Percentiles rank a stretch among this genome's conserved stretches.
phyloP scores from a whole-genome alignment of 148 eudicot genomes.

The Pouteria glomerata region DNA sequence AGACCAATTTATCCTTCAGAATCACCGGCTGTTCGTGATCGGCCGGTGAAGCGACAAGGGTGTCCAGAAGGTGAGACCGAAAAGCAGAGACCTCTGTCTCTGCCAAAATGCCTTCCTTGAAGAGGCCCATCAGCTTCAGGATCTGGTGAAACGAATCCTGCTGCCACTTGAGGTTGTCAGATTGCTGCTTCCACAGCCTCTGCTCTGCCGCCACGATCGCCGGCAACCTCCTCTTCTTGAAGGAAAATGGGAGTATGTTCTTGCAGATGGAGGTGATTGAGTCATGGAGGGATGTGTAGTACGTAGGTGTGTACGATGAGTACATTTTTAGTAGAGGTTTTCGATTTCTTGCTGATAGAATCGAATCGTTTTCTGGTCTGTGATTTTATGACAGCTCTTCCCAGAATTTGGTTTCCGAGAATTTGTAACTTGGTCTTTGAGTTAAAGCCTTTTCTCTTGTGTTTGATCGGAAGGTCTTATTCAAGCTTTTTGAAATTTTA shows the following conservation, averaged over 20 bases:
- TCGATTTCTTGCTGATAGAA: background rate
- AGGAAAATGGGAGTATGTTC: slow-evolving; percentile 68
- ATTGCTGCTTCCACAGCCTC: slow-evolving; percentile 59
- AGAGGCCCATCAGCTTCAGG: slow-evolving; percentile 77
- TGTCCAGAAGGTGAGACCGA: slow-evolving; percentile 57
- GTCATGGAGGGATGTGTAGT: slow-evolving; percentile 78
- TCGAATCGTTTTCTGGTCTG: background rate
- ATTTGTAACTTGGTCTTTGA: background rate
- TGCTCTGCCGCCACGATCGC: slow-evolving; percentile 71
- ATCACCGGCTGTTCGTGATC: slow-evolving; percentile 50
- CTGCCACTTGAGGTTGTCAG: slow-evolving; percentile 92
- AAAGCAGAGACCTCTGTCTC: slow-evolving; percentile 58
- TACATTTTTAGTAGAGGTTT: slow-evolving; percentile 27
- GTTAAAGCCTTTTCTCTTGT: background rate
- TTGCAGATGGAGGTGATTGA: slow-evolving; percentile 84
- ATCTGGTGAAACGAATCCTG: slow-evolving; percentile 85
- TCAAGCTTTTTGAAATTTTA: background rate
- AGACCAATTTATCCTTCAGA: slow-evolving; percentile 74
- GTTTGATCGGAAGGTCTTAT: slow-evolving; percentile 3
- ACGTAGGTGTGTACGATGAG: slow-evolving; percentile 59
- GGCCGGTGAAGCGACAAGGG: slow-evolving; percentile 44
- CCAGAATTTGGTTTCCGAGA: background rate
- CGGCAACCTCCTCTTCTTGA: slow-evolving; percentile 50
- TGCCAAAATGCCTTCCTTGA: slow-evolving; percentile 64
- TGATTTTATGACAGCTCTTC: background rate